Conservation (phyloP, 345 rosid species). For the Brassica incana region DNA sequence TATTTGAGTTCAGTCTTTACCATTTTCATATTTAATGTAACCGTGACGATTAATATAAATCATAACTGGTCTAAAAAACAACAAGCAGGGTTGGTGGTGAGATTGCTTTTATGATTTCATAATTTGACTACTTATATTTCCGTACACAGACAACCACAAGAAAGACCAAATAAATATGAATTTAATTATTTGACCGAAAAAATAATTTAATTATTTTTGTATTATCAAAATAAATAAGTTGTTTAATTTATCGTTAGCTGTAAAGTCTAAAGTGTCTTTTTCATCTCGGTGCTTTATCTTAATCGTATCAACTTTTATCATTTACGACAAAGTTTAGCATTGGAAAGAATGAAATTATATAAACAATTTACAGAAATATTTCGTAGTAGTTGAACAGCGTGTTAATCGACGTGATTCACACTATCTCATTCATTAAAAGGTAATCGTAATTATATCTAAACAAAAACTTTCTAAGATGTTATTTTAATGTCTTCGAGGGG, state of each 20-base stretch:
- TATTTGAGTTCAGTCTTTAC: not conserved
- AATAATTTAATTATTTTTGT: not conserved
- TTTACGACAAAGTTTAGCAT: conserved; percentile 18
- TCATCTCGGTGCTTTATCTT: conserved; percentile 26
- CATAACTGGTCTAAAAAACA: not conserved
- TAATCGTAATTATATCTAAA: not conserved
- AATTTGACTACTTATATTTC: not conserved
- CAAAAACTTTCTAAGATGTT: not conserved
- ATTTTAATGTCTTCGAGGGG: not conserved
- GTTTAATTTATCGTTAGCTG: not conserved
- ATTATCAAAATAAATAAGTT: not conserved
- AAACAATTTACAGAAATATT: conserved; percentile 11
- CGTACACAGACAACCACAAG: conserved; percentile 12
- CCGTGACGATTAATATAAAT: not conserved
- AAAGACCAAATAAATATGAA: not conserved
- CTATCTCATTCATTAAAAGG: conserved; percentile 21
- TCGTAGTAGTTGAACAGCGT: conserved; percentile 31
- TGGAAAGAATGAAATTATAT: conserved; percentile 1
- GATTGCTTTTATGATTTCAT: not conserved
- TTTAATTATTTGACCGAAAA: too few species aligned
- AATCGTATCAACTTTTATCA: conserved; percentile 23
- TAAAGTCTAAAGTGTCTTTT: conserved; percentile 19
- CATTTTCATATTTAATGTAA: not conserved
- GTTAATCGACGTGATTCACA: conserved; percentile 27
- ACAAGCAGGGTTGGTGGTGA: conserved; percentile 1